Base-by-base conservation (phyloP, 257 asterid genomes). In the Solanum tarapatanum region DNA sequence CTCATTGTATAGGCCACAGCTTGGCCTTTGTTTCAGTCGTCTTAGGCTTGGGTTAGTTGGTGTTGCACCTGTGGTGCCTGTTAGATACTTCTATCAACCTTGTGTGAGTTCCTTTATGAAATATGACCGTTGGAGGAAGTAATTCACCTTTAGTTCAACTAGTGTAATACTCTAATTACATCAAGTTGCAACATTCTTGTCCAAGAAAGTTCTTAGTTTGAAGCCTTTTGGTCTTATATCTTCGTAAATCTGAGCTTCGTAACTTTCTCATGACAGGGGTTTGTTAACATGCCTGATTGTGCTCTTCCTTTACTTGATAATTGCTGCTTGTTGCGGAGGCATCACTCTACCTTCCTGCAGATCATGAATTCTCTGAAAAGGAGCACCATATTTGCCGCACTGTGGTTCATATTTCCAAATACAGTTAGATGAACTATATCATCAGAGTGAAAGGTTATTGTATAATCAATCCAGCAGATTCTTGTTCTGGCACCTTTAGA, bases 261-360 rank as follows among this genome's bases (percentile, higher is more conserved):
- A 48, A 48, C 28, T 45, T 48, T 17, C 43, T 82, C 30, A 5
- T 82, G 82, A 79, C 69, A 64, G 85, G 85, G 68, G 30, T 82
- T 87, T 60, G 58, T 68, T 82, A 43, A 64, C 80, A 77, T 62
- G 85, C 70, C 74, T 87, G 87, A 64, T 64, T 82, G 89, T 87
- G 82, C 43, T 80, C 74, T 48, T 77, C 51, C 82, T 82, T 35
- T 80, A 79, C 82, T 41, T 64, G 45, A 79, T 82, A 79, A 41
- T 87, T 79, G 80, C 85, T 64, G 86, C 70, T 79, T 80, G 69
- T 58, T 87, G 89, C 26, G 86, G 86, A 21, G 89, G 85, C 66
- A 87, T 60, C 86, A 62, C 82, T 43, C 87, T 64, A 64, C 32
- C 79, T 41, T 80, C 85, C 41, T 87, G 86, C 89, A 66, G 80